A percentile compares a stretch with the other conserved stretches of the same genome.
Evolutionary conservation across 1,139 yeast species (phyloP).

Genomic region (Protomyces arabidopsidicola): DNA sequence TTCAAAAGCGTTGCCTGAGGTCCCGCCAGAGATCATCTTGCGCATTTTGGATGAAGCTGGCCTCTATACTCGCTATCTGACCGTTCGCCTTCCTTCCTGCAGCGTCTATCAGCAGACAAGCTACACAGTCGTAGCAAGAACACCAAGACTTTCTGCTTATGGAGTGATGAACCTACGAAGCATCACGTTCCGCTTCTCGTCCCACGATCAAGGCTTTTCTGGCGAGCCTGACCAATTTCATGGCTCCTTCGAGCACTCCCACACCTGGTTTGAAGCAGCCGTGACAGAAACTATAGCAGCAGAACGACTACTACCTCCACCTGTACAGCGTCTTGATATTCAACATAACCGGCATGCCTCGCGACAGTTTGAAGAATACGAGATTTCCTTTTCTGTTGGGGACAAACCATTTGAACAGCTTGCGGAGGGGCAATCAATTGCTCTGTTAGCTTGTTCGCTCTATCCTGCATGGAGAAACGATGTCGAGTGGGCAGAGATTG

Average conservation of each 20-base stretch:
- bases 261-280: slow-evolving; percentile 19
- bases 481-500: slow-evolving; percentile 8
- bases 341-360: slow-evolving; percentile 17
- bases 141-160: not conserved
- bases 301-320: not conserved
- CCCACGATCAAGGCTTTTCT: slow-evolving; percentile 21
- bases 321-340: not conserved
- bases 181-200: not conserved
- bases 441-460: slow-evolving; percentile 13
- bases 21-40: not conserved
- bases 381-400: not conserved
- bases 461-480: slow-evolving; percentile 14
- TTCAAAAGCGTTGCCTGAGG: not conserved
- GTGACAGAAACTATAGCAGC: not conserved
- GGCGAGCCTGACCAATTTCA: not conserved
- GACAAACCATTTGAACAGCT: not conserved
- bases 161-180: not conserved
- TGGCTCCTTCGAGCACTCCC: slow-evolving; percentile 11
- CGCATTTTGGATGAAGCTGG: not conserved
- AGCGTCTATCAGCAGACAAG: not conserved
- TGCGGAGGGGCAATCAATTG: not conserved
- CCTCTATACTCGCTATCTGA: not conserved
- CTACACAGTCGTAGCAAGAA: not conserved
- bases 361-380: not conserved
- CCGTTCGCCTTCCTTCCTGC: not conserved